These are phyloP conservation scores for Exophiala aquamarina DNA, from an alignment of 2,329 filamentous ascomycete species.

Conservation along the genomic window DNA sequence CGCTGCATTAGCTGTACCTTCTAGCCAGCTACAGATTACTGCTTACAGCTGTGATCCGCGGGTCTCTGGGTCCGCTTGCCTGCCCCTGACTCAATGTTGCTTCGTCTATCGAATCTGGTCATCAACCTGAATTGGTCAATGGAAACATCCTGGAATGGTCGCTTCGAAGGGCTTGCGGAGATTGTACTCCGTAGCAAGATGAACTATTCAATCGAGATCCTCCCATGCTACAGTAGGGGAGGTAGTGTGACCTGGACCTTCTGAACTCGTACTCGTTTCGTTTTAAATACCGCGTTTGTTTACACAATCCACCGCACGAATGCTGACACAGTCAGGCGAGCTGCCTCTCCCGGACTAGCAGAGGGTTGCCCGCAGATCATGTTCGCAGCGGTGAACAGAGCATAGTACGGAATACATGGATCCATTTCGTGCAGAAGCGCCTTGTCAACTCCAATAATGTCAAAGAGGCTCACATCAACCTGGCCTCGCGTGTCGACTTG, in stretches of 20 bases:
- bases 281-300: too few species aligned
- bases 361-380: neutral
- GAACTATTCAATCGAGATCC: too few species aligned
- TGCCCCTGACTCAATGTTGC: too few species aligned
- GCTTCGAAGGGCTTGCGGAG: neutral
- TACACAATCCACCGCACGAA: too few species aligned
- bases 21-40: neutral
- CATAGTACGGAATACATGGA: neutral
- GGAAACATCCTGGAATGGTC: neutral
- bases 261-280: neutral
- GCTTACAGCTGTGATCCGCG: too few species aligned
- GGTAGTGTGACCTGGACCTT: neutral
- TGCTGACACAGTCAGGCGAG: too few species aligned
- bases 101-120: too few species aligned
- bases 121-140: neutral
- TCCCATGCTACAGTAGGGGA: neutral
- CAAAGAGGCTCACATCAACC: slow-evolving; percentile 1
- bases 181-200: neutral
- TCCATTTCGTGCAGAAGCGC: slow-evolving; percentile 5
- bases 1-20: slow-evolving; percentile 3
- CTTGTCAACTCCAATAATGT: neutral
- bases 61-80: too few species aligned
- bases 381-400: neutral
- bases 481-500: slow-evolving; percentile 6
- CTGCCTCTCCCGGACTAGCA: too few species aligned